These are phyloP conservation scores for Yamadazyma atlantica DNA, from an alignment of 1,139 yeast species.

Conservation along the genomic window DNA sequence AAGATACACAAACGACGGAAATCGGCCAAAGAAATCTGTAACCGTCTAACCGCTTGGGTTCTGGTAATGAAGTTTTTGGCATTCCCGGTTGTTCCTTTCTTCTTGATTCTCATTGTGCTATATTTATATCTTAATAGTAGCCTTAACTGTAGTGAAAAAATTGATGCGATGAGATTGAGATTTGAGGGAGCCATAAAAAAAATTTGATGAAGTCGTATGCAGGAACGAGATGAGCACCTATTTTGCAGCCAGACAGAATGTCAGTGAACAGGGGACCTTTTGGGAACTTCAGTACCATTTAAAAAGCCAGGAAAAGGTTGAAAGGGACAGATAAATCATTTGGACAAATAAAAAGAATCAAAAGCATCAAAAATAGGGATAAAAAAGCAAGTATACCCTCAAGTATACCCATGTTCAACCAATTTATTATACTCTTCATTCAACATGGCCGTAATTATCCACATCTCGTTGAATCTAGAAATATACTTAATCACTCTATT, in stretches of 20 bases:
- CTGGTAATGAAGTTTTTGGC: constrained; percentile 92
- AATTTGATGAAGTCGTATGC: neutral
- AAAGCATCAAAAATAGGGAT: no score
- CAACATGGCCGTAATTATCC: constrained; percentile 14
- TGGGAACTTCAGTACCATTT: no score
- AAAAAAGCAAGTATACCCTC: no score
- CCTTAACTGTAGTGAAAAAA: constrained; percentile 3
- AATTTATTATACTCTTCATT: constrained; percentile 8
- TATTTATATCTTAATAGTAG: neutral
- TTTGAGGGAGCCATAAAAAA: no score
- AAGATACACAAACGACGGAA: constrained; percentile 96
- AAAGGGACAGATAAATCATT: no score
- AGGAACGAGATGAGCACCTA: constrained; percentile 1
- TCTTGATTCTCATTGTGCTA: constrained; percentile 48
- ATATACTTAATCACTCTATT: constrained; percentile 10
- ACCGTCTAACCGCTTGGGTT: constrained; percentile 89
- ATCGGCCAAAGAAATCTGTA: constrained; percentile 95
- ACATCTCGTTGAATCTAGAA: constrained; percentile 16
- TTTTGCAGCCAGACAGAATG: constrained; percentile 1
- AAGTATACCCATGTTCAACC: no score
- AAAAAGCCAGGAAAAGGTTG: no score
- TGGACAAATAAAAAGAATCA: no score
- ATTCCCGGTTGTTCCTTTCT: constrained; percentile 84
- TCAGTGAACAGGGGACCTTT: no score
- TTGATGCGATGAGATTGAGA: constrained; percentile 15